Evolutionary conservation across 805 yeast species (phyloP).

Genomic region (Nakazawaea pomicola): DNA sequence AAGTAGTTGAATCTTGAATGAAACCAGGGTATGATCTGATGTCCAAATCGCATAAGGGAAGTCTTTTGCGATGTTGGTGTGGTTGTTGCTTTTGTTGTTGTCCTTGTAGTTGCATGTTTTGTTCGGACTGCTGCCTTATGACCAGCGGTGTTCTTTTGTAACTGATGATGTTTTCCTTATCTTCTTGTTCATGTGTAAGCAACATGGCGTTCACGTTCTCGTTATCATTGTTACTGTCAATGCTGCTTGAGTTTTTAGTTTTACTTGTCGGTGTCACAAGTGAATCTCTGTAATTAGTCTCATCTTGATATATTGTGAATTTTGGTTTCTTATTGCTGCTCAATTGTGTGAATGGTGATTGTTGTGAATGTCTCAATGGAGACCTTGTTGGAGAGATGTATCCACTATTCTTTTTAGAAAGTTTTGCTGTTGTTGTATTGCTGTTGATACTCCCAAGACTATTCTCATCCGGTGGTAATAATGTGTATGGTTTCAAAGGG

Average conservation of each 20-base stretch:
- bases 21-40: conserved; percentile 12
- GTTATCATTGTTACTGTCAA: too few relatives aligned
- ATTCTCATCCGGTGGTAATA: too few relatives aligned
- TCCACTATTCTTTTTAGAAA: not conserved
- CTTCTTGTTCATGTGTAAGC: too few relatives aligned
- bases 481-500: conserved; percentile 9
- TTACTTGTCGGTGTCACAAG: too few relatives aligned
- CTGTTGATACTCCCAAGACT: not conserved
- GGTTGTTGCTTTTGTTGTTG: too few relatives aligned
- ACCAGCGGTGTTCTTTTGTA: not conserved
- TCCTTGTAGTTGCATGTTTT: too few relatives aligned
- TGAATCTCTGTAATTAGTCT: conserved; percentile 6
- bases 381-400: conserved; percentile 7
- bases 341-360: conserved; percentile 5
- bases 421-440: not conserved
- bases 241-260: too few relatives aligned
- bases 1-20: conserved; percentile 10
- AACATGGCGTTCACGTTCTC: too few relatives aligned
- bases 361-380: conserved; percentile 3
- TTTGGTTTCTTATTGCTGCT: conserved; percentile 1
- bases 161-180: conserved; percentile 10
- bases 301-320: conserved; percentile 12
- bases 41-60: conserved; percentile 13
- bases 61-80: conserved; percentile 1
- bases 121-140: not conserved